A percentile compares a stretch with the other conserved stretches of the same genome.
Conservation (phyloP, 164 flowering plant genomes). For the Cinnamomum chago region DNA sequence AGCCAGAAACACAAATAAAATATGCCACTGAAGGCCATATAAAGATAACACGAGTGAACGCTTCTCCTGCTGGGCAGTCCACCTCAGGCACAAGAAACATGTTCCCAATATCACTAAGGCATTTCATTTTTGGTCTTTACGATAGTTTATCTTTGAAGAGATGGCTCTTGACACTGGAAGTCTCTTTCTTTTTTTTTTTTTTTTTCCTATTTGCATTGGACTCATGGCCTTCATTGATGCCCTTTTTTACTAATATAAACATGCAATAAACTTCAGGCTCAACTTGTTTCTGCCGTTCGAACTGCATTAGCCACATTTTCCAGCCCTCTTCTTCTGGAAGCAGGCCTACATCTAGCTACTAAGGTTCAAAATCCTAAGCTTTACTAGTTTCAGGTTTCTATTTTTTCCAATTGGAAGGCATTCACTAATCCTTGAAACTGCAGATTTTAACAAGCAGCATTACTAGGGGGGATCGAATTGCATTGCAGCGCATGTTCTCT, state of each 20-base stretch:
- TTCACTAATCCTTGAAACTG: constrained; percentile 15
- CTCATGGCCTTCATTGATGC: not conserved
- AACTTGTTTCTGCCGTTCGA: constrained; percentile 90
- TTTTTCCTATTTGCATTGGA: not conserved
- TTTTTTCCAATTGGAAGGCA: constrained; percentile 5
- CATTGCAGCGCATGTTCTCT: constrained; percentile 80
- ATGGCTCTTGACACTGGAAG: not conserved
- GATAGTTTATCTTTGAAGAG: not conserved
- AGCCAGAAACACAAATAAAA: too few relatives aligned
- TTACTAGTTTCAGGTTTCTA: not conserved
- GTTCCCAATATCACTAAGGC: not conserved
- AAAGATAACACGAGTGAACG: too few relatives aligned
- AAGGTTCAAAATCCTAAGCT: constrained; percentile 46
- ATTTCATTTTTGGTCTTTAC: not conserved
- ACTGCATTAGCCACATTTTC: constrained; percentile 70
- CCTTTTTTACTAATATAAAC: constrained; percentile 14
- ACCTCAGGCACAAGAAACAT: too few relatives aligned
- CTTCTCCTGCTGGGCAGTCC: too few relatives aligned
- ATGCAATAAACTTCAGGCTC: constrained; percentile 55
- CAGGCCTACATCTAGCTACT: constrained; percentile 88
- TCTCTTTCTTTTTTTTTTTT: not conserved
- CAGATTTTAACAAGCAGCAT: constrained; percentile 91
- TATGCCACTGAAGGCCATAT: too few relatives aligned
- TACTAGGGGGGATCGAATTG: constrained; percentile 79
- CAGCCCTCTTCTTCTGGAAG: constrained; percentile 85